A percentile compares a stretch with the other conserved stretches of the same genome.
These are phyloP conservation scores for Dryadomyces sulphureus DNA, from an alignment of 2,329 filamentous ascomycete species.

Conservation along the genomic window DNA sequence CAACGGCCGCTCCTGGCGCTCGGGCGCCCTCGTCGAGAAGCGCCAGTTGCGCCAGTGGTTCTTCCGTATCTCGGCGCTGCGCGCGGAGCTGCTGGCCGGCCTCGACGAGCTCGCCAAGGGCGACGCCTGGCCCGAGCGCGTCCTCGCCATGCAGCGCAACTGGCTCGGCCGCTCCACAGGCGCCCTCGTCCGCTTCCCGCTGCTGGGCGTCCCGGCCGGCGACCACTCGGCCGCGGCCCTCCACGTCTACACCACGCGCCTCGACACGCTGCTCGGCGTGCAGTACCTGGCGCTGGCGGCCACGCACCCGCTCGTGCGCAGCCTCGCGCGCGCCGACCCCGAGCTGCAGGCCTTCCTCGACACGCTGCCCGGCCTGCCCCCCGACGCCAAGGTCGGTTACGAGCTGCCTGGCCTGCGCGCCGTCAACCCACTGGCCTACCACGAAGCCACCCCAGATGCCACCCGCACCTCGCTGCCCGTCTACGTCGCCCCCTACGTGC, in stretches of 20 bases:
- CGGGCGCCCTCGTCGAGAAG: constrained; percentile 72
- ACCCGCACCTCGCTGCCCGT: constrained; percentile 50
- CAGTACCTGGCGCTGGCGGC: constrained; percentile 72
- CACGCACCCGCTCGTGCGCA: constrained; percentile 52
- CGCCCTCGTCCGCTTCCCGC: constrained; percentile 54
- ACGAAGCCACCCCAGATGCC: constrained; percentile 32
- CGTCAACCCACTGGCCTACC: constrained; percentile 49
- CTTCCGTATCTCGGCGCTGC: constrained; percentile 66
- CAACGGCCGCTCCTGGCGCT: constrained; percentile 74
- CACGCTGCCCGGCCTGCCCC: constrained; percentile 38
- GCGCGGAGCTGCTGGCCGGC: constrained; percentile 56
- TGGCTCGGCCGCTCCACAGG: constrained; percentile 75
- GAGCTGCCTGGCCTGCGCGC: constrained; percentile 45
- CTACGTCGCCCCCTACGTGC: constrained; percentile 72
- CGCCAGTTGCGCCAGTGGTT: constrained; percentile 78
- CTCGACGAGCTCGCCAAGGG: constrained; percentile 49
- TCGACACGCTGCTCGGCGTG: constrained; percentile 76
- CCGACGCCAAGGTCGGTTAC: constrained; percentile 52
- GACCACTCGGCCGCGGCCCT: constrained; percentile 25
- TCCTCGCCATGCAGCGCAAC: constrained; percentile 70
- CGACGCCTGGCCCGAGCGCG: constrained; percentile 66
- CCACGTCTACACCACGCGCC: constrained; percentile 69
- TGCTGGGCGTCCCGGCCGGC: constrained; percentile 21
- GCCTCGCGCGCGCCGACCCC: constrained; percentile 42
- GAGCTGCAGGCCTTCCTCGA: constrained; percentile 54